Evolutionary conservation across 1,284 basidiomycete genomes (phyloP), one percentile per base, ranked within the genome.

Genomic region (Moesziomyces parantarcticus): DNA sequence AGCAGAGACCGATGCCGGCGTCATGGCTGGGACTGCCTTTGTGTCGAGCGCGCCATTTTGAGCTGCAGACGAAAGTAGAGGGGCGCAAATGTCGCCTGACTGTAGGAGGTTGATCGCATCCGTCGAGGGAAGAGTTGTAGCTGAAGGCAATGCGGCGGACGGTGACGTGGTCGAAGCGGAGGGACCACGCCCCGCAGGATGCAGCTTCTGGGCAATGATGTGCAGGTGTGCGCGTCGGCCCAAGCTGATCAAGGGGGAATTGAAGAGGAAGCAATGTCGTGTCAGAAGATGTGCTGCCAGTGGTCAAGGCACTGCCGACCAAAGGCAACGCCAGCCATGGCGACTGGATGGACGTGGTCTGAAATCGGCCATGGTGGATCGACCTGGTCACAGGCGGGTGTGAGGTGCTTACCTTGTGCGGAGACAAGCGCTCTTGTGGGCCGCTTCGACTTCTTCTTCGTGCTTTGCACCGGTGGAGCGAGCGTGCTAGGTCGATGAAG

Each of bases 151-250:
- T 13, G 40, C 36, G 47, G 51, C 46, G 45, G 49, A 41, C 23
- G 58, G 54, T 29, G 70, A 60, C 58, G 70, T 65, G 70, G 64
- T 46, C 58, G 60, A 46, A 26, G 48, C 40, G 36, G 47, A 42
- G 21, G 60, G 50, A 55, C 65, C 70, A 68, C 70, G 60, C 54
- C 70, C 70, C 44, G 58, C n/a, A 25, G 61, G 11, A 32, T 58
- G 52, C 42, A 55, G 65, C 61, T 68, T 68, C 25, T 60, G 70
- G 44, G 64, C 70, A 73, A 73, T 73, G 65, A 52, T 68, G 64
- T 57, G 53, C 44, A 39, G 36, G n/a, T 57, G 42, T 40, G 55
- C 50, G 46, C 45, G 53, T 58, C 58, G 60, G 57, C 63, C 57
- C 64, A 63, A 60, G 59, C 63, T 63, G 34, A 22, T 14, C 26